Evolutionary conservation across 2,329 filamentous ascomycete genomes (phyloP), one percentile per base, ranked within the genome.

Genomic region (Talaromyces piceae): DNA sequence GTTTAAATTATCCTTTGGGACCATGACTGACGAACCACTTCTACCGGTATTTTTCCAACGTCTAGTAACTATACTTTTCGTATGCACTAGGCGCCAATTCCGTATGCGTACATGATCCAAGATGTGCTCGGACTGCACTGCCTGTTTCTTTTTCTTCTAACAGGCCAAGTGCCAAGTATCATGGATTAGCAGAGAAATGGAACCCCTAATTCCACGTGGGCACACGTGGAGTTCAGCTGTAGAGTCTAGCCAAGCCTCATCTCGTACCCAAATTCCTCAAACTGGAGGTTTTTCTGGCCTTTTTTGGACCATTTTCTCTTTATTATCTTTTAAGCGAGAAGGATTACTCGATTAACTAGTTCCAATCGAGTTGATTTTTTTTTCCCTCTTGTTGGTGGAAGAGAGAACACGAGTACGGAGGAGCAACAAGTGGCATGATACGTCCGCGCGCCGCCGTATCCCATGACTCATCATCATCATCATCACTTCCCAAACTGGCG

Each of bases 121-220:
- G 12, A 37, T 8, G 33, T 37, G 33, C 33, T 37, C 33, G 33
- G 33, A 20, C 33, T 37, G 16, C 33, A 37, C 16, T 9, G 11
- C n/a, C 33, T 37, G 16, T 18, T 37, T 37, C 20, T 37, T 37
- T 37, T 37, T 31, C 11, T n/a, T n/a, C n/a, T n/a, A n/a, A 33
- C 26, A 28, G 26, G 26, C 7, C 26, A 28, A 28, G 26, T 28
- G 11, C 26, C 6, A 7, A 28, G 48, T 57, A 57, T 49, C 50
- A 55, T 56, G 58, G 61, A 61, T 58, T 57, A 49, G 27, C 46
- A 33, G 27, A 27, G 41, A 41, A 18, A 49, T 41, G 55, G 33
- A 37, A 18, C 16, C 50, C 60, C 60, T 59, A 53, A 61, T 60
- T 57, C 61, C 64, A 67, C 64, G 64, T 67, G 64, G 57, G 57